Conservation (phyloP, 2,329 filamentous ascomycete genomes). For the Amesomyces nigricolor region DNA sequence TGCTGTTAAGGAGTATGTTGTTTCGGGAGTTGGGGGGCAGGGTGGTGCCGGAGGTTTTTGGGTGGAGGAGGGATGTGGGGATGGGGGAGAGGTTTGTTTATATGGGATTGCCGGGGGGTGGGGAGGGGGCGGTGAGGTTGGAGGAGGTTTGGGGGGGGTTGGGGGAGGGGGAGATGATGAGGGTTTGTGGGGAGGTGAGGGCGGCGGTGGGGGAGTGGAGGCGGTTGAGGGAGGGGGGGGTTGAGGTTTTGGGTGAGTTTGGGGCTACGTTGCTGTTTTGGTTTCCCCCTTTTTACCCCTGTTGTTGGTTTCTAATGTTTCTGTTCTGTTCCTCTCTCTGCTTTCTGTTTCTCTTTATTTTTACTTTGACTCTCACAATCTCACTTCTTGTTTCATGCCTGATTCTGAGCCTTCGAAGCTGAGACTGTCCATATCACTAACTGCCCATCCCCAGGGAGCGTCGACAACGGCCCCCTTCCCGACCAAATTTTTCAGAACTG, state of each 20-base stretch:
- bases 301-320: no score
- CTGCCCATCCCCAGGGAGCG: slow-evolving; percentile 8
- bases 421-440: not conserved
- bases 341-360: no score
- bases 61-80: slow-evolving; percentile 20
- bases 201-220: slow-evolving; percentile 14
- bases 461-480: slow-evolving; percentile 17
- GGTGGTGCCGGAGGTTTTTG: slow-evolving; percentile 21
- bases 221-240: slow-evolving; percentile 12
- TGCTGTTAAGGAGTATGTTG: slow-evolving; percentile 3
- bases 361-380: no score
- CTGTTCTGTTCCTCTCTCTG: no score
- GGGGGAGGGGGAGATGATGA: slow-evolving; percentile 9
- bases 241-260: slow-evolving; percentile 16
- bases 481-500: slow-evolving; percentile 13
- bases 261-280: not conserved
- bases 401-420: no score
- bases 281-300: not conserved
- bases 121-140: slow-evolving; percentile 11
- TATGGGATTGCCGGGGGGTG: slow-evolving; percentile 13
- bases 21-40: not conserved
- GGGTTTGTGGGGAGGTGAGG: slow-evolving; percentile 10
- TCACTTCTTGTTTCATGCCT: no score
- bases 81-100: slow-evolving; percentile 19
- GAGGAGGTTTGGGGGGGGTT: slow-evolving; percentile 14